A percentile compares a stretch with the other conserved stretches of the same genome.
phyloP scores from a whole-genome alignment of 2,329 filamentous ascomycete genomes.

The Chrysoporthe deuterocubensis region DNA sequence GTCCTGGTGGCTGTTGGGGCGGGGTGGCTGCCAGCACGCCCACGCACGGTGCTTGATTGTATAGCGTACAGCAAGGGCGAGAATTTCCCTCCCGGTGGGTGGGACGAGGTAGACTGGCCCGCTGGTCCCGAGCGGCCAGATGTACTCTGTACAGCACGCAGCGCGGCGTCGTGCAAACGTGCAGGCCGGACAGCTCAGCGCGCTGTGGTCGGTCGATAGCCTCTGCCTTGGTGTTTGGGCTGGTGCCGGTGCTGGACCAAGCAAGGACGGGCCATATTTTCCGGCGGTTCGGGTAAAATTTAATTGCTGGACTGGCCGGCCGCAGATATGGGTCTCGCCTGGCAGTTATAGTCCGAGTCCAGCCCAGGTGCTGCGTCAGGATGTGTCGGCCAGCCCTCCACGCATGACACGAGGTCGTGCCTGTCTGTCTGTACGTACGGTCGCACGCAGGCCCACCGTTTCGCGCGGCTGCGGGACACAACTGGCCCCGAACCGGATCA shows the following conservation, averaged over 20 bases:
- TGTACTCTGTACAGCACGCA: neutral
- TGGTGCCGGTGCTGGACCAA: neutral
- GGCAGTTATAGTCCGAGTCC: neutral
- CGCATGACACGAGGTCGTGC: neutral
- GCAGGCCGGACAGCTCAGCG: neutral
- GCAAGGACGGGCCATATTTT: neutral
- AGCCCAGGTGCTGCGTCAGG: neutral
- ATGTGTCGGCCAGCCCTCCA: neutral
- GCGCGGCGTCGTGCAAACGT: neutral
- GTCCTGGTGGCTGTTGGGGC: neutral
- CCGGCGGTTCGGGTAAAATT: slow-evolving; percentile 1
- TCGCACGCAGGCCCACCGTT: neutral
- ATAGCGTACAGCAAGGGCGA: neutral
- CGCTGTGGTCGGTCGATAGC: neutral
- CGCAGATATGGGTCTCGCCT: neutral
- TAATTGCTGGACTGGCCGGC: neutral
- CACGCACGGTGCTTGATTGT: neutral
- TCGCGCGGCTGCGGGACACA: neutral
- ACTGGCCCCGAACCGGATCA: neutral
- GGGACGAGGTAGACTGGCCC: neutral
- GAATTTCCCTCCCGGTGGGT: neutral
- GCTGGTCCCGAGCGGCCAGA: neutral
- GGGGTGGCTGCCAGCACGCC: neutral
- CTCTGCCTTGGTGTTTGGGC: neutral
- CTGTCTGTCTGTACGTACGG: neutral